phyloP scores from a whole-genome alignment of 352 stramenopile species.

The Pilasporangium apinafurcum region DNA sequence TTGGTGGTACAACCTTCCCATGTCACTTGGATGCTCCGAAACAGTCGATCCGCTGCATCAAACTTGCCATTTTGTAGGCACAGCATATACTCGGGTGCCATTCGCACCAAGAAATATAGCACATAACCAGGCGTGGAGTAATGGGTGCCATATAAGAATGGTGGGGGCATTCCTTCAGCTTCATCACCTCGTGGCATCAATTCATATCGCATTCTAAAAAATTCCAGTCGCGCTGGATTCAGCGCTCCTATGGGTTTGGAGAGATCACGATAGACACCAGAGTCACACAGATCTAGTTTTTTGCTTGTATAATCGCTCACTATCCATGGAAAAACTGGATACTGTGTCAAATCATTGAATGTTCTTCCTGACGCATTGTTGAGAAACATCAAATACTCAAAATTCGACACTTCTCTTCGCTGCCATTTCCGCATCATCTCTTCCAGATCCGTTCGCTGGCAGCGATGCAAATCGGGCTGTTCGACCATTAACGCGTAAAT shows the following conservation, averaged over 20 bases:
- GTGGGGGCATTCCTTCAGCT: conserved; percentile 73
- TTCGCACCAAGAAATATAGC: conserved; percentile 96
- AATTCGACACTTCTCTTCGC: conserved; percentile 91
- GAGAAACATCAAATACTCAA: conserved; percentile 86
- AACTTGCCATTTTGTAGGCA: conserved; percentile 98
- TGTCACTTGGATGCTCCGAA: conserved; percentile 90
- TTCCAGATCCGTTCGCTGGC: conserved; percentile 58
- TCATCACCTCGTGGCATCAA: conserved; percentile 85
- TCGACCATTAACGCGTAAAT: conserved; percentile 83
- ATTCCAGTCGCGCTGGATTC: conserved; percentile 79
- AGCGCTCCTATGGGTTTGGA: conserved; percentile 94
- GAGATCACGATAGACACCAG: conserved; percentile 90
- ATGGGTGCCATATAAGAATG: conserved; percentile 97
- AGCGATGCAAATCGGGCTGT: conserved; percentile 53
- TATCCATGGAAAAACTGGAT: conserved; percentile 98
- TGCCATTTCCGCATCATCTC: conserved; percentile 85
- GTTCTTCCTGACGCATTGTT: conserved; percentile 85
- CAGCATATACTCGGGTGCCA: conserved; percentile 94
- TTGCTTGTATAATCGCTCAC: conserved; percentile 84
- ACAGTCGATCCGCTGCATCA: conserved; percentile 97
- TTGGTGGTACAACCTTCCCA: conserved; percentile 86
- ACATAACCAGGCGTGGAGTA: conserved; percentile 94
- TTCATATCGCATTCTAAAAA: conserved; percentile 86
- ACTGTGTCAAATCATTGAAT: conserved; percentile 91
- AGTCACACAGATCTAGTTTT: conserved; percentile 82